Base-by-base conservation (phyloP, 306 rosid genomes). In the Prinsepia uniflora region DNA sequence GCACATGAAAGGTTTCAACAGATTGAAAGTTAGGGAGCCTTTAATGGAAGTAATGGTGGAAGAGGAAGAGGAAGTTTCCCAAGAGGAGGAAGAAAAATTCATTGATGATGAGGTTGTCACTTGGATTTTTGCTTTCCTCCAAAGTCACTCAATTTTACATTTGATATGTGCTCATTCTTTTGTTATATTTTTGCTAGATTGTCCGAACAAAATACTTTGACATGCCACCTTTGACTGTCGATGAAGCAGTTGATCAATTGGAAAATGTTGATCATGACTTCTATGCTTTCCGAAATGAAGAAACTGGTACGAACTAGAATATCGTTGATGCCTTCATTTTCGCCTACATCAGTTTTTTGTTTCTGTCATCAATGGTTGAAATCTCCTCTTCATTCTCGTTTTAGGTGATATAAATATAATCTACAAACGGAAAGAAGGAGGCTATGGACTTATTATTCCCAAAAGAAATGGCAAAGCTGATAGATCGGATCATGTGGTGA, bases 191-290 rank as follows among this genome's bases (percentile, higher is more conserved):
- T 57, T 75, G 72, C 20, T 80, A 92, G 98, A 88, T 93, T 77
- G 89, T 90, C 50, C 96, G 97, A 53, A 93, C 89, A 55, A 90
- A 93, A 63, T 87, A 88, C 88, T 88, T 93, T 40, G 97, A 93
- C 80, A 93, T 93, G 92, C 98, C 97, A 4, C 98, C 98, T 11
- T 83, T 93, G 85, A 90, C 98, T 3, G 90, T 93, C 59, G 63
- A 84, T 39, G 97, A 93, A 83, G 97, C 98, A 70, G 82, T 88
- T 61, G 89, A 93, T 69, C 98, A 93, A 74, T 88, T 93, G 52
- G 93, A 84, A 76, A 90, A 88, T 72, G 78, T 93, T 80, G 87
- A 89, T 80, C 98, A 93, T 60, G 96, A 87, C 84, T 90, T 93
- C 71, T 93, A 90, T 76, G 97, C 78, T 79, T 93, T 93, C 78